These are phyloP conservation scores for Pezicula rhizophila DNA, from an alignment of 2,329 filamentous ascomycete species.

Conservation along the genomic window DNA sequence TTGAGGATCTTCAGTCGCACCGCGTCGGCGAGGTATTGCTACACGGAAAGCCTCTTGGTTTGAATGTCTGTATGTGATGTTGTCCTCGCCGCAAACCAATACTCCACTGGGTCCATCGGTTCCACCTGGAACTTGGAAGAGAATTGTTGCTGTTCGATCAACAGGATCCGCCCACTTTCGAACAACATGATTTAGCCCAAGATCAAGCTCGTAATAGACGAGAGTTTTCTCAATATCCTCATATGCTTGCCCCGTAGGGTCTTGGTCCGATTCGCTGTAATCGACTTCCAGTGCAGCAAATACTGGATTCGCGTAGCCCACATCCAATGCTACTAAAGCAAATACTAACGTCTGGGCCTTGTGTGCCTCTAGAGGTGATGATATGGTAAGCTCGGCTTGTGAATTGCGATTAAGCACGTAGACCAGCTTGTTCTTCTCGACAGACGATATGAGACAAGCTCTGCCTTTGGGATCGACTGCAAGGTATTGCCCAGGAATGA, in stretches of 20 bases:
- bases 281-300: conserved; percentile 94
- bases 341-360: conserved; percentile 88
- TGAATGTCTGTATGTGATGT: conserved; percentile 93
- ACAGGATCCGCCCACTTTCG: conserved; percentile 94
- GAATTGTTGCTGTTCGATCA: conserved; percentile 77
- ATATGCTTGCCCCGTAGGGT: conserved; percentile 76
- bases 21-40: conserved; percentile 79
- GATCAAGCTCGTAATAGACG: conserved; percentile 95
- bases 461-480: conserved; percentile 93
- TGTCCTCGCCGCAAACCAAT: conserved; percentile 89
- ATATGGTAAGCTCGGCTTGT: conserved; percentile 92
- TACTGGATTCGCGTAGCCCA: conserved; percentile 94
- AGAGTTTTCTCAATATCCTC: conserved; percentile 81
- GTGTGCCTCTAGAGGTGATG: conserved; percentile 92
- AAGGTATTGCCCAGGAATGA: conserved; percentile 92
- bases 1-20: conserved; percentile 85
- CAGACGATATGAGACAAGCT: conserved; percentile 86
- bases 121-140: conserved; percentile 94
- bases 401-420: conserved; percentile 96
- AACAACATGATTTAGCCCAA: conserved; percentile 95
- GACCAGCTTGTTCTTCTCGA: conserved; percentile 99
- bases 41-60: conserved; percentile 87
- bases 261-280: conserved; percentile 85
- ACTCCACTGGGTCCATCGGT: conserved; percentile 92
- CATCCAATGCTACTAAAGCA: conserved; percentile 80